These are phyloP conservation scores for Mrakia frigida DNA, from an alignment of 768 basidiomycete genomes.

Conservation along the genomic window DNA sequence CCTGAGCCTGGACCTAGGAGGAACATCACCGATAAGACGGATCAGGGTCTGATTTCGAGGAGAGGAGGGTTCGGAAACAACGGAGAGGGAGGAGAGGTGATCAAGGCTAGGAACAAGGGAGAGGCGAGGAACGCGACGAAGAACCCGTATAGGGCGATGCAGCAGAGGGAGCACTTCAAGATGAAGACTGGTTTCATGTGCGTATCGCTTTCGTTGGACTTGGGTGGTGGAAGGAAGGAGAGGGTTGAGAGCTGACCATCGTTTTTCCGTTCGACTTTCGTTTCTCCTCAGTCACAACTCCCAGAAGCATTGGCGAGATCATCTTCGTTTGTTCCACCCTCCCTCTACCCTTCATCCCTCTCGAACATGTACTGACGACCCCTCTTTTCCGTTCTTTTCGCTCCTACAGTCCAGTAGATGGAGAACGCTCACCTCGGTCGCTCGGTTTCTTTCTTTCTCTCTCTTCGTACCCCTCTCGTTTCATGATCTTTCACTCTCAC, in stretches of 20 bases:
- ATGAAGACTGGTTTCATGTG: constrained; percentile 46
- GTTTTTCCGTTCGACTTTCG: not conserved
- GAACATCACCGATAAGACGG: constrained; percentile 52
- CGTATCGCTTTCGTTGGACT: not conserved
- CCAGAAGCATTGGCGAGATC: constrained; percentile 32
- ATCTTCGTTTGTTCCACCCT: constrained; percentile 17
- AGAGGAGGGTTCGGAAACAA: constrained; percentile 83
- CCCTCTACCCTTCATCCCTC: not conserved
- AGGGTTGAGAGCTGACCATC: not conserved
- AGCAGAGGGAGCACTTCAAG: constrained; percentile 72
- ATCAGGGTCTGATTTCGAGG: constrained; percentile 74
- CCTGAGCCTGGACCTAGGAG: constrained; percentile 27
- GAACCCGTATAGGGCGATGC: constrained; percentile 78
- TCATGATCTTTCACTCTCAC: not conserved
- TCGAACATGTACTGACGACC: not conserved
- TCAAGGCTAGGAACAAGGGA: constrained; percentile 88
- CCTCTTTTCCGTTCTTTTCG: not conserved
- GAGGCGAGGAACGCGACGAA: constrained; percentile 89
- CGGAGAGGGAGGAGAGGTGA: constrained; percentile 71
- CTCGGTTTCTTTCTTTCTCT: not conserved
- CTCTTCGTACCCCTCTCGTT: not conserved
- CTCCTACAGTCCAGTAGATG: constrained; percentile 8
- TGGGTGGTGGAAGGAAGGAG: not conserved
- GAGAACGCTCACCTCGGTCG: not conserved
- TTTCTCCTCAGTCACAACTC: constrained; percentile 19